phyloP scores from a whole-genome alignment of 1,284 basidiomycete genomes.

The Sporisorium reilianum region DNA sequence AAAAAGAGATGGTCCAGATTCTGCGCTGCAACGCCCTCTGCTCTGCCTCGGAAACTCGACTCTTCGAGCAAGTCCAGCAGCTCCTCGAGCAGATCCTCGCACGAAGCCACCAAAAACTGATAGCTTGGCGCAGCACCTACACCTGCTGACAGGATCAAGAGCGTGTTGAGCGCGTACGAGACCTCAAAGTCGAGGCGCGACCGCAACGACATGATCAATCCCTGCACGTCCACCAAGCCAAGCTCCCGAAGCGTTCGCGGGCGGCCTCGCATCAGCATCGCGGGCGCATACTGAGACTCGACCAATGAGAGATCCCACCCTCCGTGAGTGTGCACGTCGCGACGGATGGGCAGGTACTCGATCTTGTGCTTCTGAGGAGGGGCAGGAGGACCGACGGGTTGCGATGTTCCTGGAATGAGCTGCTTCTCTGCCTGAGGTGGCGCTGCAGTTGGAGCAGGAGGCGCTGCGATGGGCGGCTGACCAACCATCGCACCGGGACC shows the following conservation, averaged over 20 bases:
- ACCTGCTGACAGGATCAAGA: constrained; percentile 82
- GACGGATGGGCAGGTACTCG: constrained; percentile 86
- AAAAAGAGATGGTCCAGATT: constrained; percentile 6
- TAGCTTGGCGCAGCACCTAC: constrained; percentile 75
- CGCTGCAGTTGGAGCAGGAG: constrained; percentile 3
- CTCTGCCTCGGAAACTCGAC: constrained; percentile 76
- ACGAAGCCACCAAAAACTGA: constrained; percentile 76
- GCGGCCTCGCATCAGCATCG: constrained; percentile 72
- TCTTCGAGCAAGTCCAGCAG: constrained; percentile 88
- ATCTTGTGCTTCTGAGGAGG: constrained; percentile 79
- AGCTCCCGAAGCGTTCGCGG: constrained; percentile 82
- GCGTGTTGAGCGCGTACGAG: constrained; percentile 87
- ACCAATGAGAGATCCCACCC: constrained; percentile 84
- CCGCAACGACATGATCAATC: constrained; percentile 87
- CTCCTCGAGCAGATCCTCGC: constrained; percentile 86
- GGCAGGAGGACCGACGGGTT: constrained; percentile 35
- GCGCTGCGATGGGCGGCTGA: constrained; percentile 12
- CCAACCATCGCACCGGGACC: constrained; percentile 12
- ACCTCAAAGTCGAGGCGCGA: constrained; percentile 86
- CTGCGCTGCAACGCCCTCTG: constrained; percentile 67
- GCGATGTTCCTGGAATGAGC: constrained; percentile 40
- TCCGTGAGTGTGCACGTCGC: constrained; percentile 82
- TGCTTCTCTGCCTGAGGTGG: constrained; percentile 31
- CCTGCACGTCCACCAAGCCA: constrained; percentile 86
- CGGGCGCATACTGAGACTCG: constrained; percentile 76